Conservation (phyloP, 768 basidiomycete species). For the Lenzites betulinus region DNA sequence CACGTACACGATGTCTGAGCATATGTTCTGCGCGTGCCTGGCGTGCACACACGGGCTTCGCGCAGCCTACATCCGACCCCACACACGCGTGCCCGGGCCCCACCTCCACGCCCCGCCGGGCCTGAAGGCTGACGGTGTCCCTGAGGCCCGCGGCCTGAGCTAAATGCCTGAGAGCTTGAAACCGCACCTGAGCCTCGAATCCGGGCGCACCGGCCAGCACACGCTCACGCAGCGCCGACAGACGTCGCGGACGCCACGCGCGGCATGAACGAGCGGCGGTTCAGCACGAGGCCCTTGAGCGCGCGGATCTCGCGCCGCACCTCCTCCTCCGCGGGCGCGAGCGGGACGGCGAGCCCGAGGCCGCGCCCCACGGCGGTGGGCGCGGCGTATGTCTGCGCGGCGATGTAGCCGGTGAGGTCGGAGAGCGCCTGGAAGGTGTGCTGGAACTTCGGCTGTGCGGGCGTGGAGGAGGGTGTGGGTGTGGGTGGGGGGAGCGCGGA, state of each 20-base stretch:
- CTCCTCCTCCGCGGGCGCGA: conserved; percentile 58
- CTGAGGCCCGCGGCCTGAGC: too few species aligned
- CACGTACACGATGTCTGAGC: too few species aligned
- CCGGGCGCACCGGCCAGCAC: too few species aligned
- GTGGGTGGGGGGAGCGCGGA: too few species aligned
- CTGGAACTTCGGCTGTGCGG: conserved; percentile 41
- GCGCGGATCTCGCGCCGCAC: conserved; percentile 73
- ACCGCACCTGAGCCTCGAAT: too few species aligned
- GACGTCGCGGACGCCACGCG: not conserved
- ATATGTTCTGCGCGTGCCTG: too few species aligned
- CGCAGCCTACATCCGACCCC: too few species aligned
- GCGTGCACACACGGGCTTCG: too few species aligned
- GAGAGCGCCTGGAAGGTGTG: conserved; percentile 66
- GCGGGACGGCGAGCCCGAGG: conserved; percentile 20
- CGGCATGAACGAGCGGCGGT: conserved; percentile 46
- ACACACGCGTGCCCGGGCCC: too few species aligned
- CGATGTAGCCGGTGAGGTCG: conserved; percentile 79
- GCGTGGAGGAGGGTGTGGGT: conserved; percentile 5
- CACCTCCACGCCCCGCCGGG: too few species aligned
- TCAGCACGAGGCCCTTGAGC: conserved; percentile 77
- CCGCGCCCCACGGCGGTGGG: conserved; percentile 23
- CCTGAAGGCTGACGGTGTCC: too few species aligned
- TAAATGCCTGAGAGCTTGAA: too few species aligned
- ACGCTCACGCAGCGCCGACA: not conserved
- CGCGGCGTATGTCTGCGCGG: conserved; percentile 63